These are phyloP conservation scores for Vigna nakashimae DNA, from an alignment of 306 rosid genomes.

Conservation along the genomic window DNA sequence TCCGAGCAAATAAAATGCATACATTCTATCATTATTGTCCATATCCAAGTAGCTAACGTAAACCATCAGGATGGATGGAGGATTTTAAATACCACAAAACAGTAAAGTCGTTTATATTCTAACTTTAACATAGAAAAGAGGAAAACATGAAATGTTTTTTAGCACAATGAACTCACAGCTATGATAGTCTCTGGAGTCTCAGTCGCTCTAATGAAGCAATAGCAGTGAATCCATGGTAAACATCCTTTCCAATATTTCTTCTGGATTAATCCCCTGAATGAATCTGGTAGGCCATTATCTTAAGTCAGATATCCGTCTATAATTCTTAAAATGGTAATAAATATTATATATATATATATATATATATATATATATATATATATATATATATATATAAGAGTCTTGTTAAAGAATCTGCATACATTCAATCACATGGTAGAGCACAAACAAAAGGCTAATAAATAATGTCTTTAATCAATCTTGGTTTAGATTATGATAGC, in stretches of 20 bases:
- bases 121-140: neutral
- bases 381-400: neutral
- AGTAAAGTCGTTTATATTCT: slow-evolving; percentile 8
- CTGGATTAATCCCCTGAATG: slow-evolving; percentile 66
- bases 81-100: slow-evolving; percentile 21
- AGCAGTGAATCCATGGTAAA: slow-evolving; percentile 93
- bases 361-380: too few species aligned
- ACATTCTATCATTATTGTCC: slow-evolving; percentile 3
- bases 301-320: slow-evolving; percentile 33
- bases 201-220: slow-evolving; percentile 86
- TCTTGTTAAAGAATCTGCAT: slow-evolving; percentile 5
- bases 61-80: slow-evolving; percentile 27
- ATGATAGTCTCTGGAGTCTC: slow-evolving; percentile 71
- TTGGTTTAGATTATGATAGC: slow-evolving; percentile 35
- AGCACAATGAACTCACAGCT: slow-evolving; percentile 65
- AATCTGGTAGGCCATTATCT: slow-evolving; percentile 59
- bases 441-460: slow-evolving; percentile 18
- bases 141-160: slow-evolving; percentile 1
- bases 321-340: slow-evolving; percentile 29
- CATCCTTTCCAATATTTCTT: slow-evolving; percentile 76
- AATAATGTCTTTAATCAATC: slow-evolving; percentile 28
- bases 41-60: slow-evolving; percentile 25
- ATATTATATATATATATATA: neutral
- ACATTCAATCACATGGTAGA: slow-evolving; percentile 21
- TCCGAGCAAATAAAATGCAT: slow-evolving; percentile 11